These are phyloP conservation scores for Carex arenaria DNA, from an alignment of 202 grass and related monocot species.

Conservation along the genomic window DNA sequence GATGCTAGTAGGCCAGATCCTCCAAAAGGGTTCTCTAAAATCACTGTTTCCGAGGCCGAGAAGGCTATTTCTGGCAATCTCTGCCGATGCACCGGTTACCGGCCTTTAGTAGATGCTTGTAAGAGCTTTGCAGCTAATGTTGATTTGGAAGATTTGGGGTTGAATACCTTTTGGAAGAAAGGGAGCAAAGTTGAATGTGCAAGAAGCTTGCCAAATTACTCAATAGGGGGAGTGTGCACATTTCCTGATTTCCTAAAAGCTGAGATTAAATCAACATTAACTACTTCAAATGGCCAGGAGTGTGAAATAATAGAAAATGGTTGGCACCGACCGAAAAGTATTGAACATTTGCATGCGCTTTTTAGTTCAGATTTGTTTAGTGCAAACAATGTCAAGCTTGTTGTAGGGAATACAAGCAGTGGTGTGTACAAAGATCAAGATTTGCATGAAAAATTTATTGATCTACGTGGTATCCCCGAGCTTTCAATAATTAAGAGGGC, in stretches of 20 bases:
- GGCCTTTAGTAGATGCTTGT: slow-evolving; percentile 56
- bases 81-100: slow-evolving; percentile 59
- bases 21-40: slow-evolving; percentile 55
- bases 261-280: slow-evolving; percentile 41
- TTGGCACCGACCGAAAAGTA: slow-evolving; percentile 53
- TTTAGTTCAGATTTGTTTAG: slow-evolving; percentile 30
- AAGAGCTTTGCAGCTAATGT: slow-evolving; percentile 72
- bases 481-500: slow-evolving; percentile 40
- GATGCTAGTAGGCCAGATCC: not conserved
- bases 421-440: slow-evolving; percentile 78
- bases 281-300: not conserved
- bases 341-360: slow-evolving; percentile 38
- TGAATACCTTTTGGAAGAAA: slow-evolving; percentile 62
- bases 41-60: slow-evolving; percentile 51
- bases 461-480: slow-evolving; percentile 57
- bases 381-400: slow-evolving; percentile 39
- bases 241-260: slow-evolving; percentile 59
- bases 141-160: slow-evolving; percentile 66
- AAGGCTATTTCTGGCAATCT: slow-evolving; percentile 57
- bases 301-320: not conserved
- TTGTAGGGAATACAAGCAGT: slow-evolving; percentile 62
- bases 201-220: slow-evolving; percentile 38
- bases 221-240: slow-evolving; percentile 21
- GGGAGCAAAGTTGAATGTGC: slow-evolving; percentile 12
- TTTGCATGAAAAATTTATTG: slow-evolving; percentile 48